These are phyloP conservation scores for Huntiella moniliformis DNA, from an alignment of 2,329 filamentous ascomycete species.

Conservation along the genomic window DNA sequence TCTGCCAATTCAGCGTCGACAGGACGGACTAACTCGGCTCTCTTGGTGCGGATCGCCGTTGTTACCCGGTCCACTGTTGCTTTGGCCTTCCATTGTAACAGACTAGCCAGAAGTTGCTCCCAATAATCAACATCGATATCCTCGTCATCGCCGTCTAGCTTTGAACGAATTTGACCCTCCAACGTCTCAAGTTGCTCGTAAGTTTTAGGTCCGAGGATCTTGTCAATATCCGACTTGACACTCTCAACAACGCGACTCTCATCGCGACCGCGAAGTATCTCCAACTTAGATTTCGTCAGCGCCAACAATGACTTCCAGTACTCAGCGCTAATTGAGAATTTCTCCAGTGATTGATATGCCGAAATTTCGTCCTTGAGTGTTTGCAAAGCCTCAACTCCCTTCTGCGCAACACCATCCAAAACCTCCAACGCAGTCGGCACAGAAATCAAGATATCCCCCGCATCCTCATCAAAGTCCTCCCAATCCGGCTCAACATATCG, in stretches of 20 bases:
- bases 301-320: conserved; percentile 87
- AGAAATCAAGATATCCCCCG: conserved; percentile 52
- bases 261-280: conserved; percentile 18
- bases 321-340: conserved; percentile 55
- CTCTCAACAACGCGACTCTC: conserved; percentile 55
- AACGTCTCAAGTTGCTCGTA: conserved; percentile 72
- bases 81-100: conserved; percentile 82
- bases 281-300: conserved; percentile 38
- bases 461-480: conserved; percentile 71
- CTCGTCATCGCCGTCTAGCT: conserved; percentile 72
- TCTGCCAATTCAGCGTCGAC: conserved; percentile 49
- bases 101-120: conserved; percentile 73
- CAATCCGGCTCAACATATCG: conserved; percentile 72
- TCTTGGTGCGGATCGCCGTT: conserved; percentile 52
- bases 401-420: conserved; percentile 35
- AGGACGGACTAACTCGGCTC: conserved; percentile 45
- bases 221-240: conserved; percentile 75
- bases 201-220: conserved; percentile 66
- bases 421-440: conserved; percentile 67
- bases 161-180: conserved; percentile 70
- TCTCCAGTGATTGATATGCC: conserved; percentile 67
- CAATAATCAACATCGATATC: conserved; percentile 95
- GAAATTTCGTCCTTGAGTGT: conserved; percentile 69
- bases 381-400: conserved; percentile 42
- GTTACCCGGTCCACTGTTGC: conserved; percentile 65